phyloP scores from a whole-genome alignment of 2,329 filamentous ascomycete species.

The Ramichloridium luteum region DNA sequence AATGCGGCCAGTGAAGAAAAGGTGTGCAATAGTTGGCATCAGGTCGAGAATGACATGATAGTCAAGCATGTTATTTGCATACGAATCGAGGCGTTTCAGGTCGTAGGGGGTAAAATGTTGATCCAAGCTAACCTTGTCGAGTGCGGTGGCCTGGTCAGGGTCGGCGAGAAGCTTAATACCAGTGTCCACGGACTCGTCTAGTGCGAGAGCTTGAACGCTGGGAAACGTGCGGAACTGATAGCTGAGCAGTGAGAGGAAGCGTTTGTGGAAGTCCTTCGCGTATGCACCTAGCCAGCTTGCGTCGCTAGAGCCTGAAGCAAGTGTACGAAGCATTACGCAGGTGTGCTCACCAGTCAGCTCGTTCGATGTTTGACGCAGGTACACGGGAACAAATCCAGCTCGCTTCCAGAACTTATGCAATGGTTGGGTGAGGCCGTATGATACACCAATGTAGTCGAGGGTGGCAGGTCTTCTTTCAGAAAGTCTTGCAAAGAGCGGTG shows the following conservation, averaged over 20 bases:
- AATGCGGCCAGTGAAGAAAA: constrained; percentile 76
- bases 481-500: constrained; percentile 80
- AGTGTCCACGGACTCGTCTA: constrained; percentile 70
- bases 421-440: constrained; percentile 75
- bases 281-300: constrained; percentile 81
- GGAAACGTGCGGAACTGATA: constrained; percentile 85
- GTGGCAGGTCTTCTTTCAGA: constrained; percentile 66
- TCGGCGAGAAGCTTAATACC: constrained; percentile 54
- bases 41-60: constrained; percentile 96
- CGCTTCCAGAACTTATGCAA: constrained; percentile 98
- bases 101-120: constrained; percentile 76
- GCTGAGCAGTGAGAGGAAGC: constrained; percentile 81
- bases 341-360: constrained; percentile 96
- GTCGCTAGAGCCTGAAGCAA: constrained; percentile 52
- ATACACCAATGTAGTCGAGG: constrained; percentile 90
- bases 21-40: constrained; percentile 64
- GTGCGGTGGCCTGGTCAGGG: constrained; percentile 36
- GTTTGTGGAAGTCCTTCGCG: constrained; percentile 80
- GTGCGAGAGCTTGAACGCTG: constrained; percentile 65
- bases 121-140: constrained; percentile 69
- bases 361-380: constrained; percentile 88
- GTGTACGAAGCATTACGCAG: constrained; percentile 85
- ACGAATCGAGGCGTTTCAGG: constrained; percentile 85
- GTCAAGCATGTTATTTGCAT: constrained; percentile 93
- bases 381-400: constrained; percentile 73